phyloP scores from a whole-genome alignment of 2,329 filamentous ascomycete species.

The Ceratocystis destructans region DNA sequence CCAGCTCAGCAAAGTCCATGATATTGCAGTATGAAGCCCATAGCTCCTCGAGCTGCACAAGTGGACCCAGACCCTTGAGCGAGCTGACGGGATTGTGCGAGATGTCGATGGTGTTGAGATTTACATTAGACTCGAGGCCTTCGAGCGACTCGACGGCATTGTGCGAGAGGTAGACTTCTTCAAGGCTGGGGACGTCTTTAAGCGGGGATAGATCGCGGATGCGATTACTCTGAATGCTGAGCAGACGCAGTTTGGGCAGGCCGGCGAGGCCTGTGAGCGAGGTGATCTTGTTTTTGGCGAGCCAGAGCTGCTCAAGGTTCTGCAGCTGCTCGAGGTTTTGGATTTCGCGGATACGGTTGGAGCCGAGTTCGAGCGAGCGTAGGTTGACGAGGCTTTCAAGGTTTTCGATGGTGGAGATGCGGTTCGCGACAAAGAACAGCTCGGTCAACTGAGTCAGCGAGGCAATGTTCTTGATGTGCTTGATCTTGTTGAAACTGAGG shows the following conservation, averaged over 20 bases:
- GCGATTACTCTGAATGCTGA: conserved; percentile 92
- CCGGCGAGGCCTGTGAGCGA: conserved; percentile 63
- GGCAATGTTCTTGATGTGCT: conserved; percentile 82
- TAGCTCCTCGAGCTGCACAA: conserved; percentile 68
- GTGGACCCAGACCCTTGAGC: conserved; percentile 54
- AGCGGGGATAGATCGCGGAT: conserved; percentile 68
- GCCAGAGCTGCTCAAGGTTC: conserved; percentile 78
- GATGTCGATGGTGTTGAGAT: conserved; percentile 70
- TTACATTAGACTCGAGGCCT: conserved; percentile 52
- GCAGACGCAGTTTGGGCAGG: conserved; percentile 66
- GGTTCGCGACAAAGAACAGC: conserved; percentile 88
- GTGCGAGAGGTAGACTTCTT: conserved; percentile 92
- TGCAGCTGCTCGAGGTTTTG: conserved; percentile 66
- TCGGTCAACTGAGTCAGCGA: conserved; percentile 68
- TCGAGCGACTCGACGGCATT: conserved; percentile 70
- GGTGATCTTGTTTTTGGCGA: conserved; percentile 93
- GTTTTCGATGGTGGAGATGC: conserved; percentile 76
- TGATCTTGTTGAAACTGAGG: conserved; percentile 97
- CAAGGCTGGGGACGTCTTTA: conserved; percentile 56
- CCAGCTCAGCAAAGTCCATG: conserved; percentile 66
- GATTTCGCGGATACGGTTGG: conserved; percentile 82
- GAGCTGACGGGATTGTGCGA: conserved; percentile 73
- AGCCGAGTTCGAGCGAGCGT: conserved; percentile 76
- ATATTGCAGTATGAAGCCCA: conserved; percentile 90
- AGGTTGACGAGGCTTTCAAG: conserved; percentile 62